These are phyloP conservation scores for Globisporangium polare DNA, from an alignment of 352 stramenopile genomes.

Conservation along the genomic window DNA sequence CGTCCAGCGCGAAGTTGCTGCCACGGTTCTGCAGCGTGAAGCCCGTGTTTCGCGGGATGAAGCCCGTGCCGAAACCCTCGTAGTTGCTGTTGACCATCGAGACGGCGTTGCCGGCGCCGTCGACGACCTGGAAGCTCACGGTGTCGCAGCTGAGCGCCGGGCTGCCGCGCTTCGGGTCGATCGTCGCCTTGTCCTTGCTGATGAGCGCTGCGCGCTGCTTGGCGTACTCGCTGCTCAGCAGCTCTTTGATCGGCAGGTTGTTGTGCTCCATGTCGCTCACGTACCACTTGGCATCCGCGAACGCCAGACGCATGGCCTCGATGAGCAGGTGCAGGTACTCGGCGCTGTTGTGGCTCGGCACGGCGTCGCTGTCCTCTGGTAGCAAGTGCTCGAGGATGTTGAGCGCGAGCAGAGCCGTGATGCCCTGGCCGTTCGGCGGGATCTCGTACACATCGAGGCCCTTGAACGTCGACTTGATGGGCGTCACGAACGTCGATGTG, in stretches of 20 bases:
- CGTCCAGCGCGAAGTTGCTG: slow-evolving; percentile 90
- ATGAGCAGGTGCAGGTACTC: slow-evolving; percentile 90
- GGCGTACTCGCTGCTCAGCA: slow-evolving; percentile 82
- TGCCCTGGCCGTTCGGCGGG: slow-evolving; percentile 95
- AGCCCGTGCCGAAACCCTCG: slow-evolving; percentile 94
- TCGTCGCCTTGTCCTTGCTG: slow-evolving; percentile 30
- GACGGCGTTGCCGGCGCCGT: slow-evolving; percentile 93
- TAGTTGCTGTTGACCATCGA: slow-evolving; percentile 99
- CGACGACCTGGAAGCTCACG: slow-evolving; percentile 96
- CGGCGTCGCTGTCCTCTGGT: slow-evolving; percentile 23
- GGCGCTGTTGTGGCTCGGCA: slow-evolving; percentile 42
- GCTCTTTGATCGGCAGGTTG: slow-evolving; percentile 46
- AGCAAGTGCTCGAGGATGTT: slow-evolving; percentile 85
- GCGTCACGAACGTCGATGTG: slow-evolving; percentile 86
- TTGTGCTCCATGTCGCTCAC: slow-evolving; percentile 78
- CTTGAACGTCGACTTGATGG: slow-evolving; percentile 87
- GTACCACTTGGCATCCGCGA: slow-evolving; percentile 88
- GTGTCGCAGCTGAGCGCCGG: slow-evolving; percentile 84
- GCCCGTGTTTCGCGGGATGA: slow-evolving; percentile 90
- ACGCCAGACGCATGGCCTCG: slow-evolving; percentile 92
- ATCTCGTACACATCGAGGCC: slow-evolving; percentile 92
- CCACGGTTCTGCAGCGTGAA: slow-evolving; percentile 98
- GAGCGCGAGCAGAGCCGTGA: slow-evolving; percentile 93
- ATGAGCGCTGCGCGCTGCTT: slow-evolving; percentile 46
- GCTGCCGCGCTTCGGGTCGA: slow-evolving; percentile 56